phyloP scores from a whole-genome alignment of 805 yeast genomes.

The Saccharomycodes ludwigii region DNA sequence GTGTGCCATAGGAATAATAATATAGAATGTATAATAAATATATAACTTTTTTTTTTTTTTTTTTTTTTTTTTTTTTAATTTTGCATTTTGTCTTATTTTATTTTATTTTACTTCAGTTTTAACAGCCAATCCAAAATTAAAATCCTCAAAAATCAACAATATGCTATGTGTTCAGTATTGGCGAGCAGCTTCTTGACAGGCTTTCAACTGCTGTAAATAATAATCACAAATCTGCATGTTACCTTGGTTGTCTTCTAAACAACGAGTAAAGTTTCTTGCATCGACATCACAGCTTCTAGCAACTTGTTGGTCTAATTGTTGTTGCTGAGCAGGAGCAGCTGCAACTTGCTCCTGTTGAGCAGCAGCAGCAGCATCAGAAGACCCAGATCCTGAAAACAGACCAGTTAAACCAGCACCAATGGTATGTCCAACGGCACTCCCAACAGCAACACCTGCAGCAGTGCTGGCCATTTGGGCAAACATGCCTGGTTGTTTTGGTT shows the following conservation, averaged over 20 bases:
- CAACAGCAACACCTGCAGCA: conserved; percentile 99
- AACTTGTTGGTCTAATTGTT: conserved; percentile 27
- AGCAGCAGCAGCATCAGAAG: conserved; percentile 35
- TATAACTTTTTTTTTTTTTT: too few species aligned
- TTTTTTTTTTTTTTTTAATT: too few species aligned
- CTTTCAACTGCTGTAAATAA: conserved; percentile 93
- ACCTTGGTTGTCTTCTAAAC: conserved; percentile 87
- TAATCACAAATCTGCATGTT: conserved; percentile 95
- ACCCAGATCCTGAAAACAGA: conserved; percentile 72
- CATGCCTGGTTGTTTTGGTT: conserved; percentile 65
- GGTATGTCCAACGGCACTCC: conserved; percentile 95
- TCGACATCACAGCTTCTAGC: conserved; percentile 72
- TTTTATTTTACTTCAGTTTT: too few species aligned
- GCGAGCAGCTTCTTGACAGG: conserved; percentile 89
- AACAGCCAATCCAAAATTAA: too few species aligned
- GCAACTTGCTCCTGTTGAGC: conserved; percentile 33
- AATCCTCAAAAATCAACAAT: too few species aligned
- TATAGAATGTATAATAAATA: too few species aligned
- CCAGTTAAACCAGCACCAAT: conserved; percentile 88
- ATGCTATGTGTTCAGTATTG: conserved; percentile 57
- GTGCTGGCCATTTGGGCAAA: conserved; percentile 97
- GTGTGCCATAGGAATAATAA: too few species aligned
- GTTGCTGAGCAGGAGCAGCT: conserved; percentile 23
- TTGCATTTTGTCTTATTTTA: too few species aligned
- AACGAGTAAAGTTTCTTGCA: conserved; percentile 90